A percentile compares a stretch with the other conserved stretches of the same genome.
phyloP scores from a whole-genome alignment of 2,329 filamentous ascomycete genomes.

The Parastagonospora nodorum region DNA sequence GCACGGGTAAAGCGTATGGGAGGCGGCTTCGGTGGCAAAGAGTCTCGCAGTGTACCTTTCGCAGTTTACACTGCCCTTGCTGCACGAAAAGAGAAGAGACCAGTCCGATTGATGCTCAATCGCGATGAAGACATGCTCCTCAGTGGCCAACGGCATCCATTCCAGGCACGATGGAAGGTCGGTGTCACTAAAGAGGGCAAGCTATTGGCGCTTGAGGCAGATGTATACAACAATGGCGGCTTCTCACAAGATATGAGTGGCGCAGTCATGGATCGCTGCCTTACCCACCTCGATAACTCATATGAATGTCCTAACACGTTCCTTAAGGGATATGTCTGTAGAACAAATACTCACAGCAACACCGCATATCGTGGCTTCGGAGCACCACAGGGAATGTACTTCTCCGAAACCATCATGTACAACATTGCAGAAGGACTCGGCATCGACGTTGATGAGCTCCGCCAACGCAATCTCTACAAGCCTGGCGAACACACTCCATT shows the following conservation, averaged over 20 bases:
- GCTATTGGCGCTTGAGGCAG: conserved; percentile 84
- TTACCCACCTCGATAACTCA: conserved; percentile 85
- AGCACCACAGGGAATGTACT: conserved; percentile 92
- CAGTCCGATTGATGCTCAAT: conserved; percentile 91
- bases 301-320: conserved; percentile 85
- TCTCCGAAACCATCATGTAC: conserved; percentile 84
- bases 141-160: conserved; percentile 89
- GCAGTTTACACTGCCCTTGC: conserved; percentile 82
- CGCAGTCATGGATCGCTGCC: conserved; percentile 81
- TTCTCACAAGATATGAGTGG: conserved; percentile 71
- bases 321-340: conserved; percentile 84
- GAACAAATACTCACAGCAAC: conserved; percentile 95
- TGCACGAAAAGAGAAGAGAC: conserved; percentile 79
- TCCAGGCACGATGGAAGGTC: conserved; percentile 87
- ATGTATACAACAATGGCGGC: conserved; percentile 89
- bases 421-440: conserved; percentile 86
- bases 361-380: conserved; percentile 96
- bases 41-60: conserved; percentile 82
- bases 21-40: conserved; percentile 93
- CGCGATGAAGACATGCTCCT: conserved; percentile 93
- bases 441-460: conserved; percentile 79
- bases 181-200: conserved; percentile 90
- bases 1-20: conserved; percentile 88
- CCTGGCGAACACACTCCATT: conserved; percentile 80
- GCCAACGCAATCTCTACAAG: conserved; percentile 85